Percentiles rank a stretch among this genome's conserved stretches.
These are phyloP conservation scores for Arxiozyma slooffiae DNA, from an alignment of 1,139 yeast species.

Conservation along the genomic window DNA sequence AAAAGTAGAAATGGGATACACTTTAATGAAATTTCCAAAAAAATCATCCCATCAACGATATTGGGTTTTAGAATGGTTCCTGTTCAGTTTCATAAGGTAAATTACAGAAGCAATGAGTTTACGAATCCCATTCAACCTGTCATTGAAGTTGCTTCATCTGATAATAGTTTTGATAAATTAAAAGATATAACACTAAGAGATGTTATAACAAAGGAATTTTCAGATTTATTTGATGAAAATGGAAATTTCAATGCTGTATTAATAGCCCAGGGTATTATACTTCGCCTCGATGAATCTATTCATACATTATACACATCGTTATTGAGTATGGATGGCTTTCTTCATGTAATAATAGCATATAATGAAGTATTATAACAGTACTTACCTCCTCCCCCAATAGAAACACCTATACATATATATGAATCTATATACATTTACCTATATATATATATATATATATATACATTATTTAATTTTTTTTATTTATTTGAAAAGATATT, in stretches of 20 bases:
- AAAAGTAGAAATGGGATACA: constrained; percentile 23
- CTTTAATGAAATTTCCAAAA: constrained; percentile 34
- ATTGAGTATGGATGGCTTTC: constrained; percentile 63
- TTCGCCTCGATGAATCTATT: constrained; percentile 40
- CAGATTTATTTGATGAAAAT: constrained; percentile 35
- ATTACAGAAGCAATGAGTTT: constrained; percentile 30
- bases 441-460: too few species aligned
- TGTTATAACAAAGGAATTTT: constrained; percentile 34
- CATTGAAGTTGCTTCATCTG: constrained; percentile 19
- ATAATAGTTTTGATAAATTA: not conserved
- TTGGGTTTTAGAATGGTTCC: constrained; percentile 40
- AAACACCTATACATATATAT: not conserved
- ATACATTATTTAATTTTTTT: too few species aligned
- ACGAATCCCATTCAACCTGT: constrained; percentile 34
- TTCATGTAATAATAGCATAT: constrained; percentile 40
- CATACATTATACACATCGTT: constrained; percentile 46
- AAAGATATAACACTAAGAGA: constrained; percentile 33
- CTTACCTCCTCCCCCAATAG: not conserved
- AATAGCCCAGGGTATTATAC: constrained; percentile 54
- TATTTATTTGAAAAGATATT: not conserved
- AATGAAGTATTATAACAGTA: not conserved
- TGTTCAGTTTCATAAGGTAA: constrained; percentile 43
- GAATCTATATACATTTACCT: not conserved
- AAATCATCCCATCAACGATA: constrained; percentile 31
- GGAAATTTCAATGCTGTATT: constrained; percentile 35